Evolutionary conservation across 148 eudicot genomes (phyloP), one percentile per base, ranked within the genome.

Genomic region (Vaccinium darrowii): DNA sequence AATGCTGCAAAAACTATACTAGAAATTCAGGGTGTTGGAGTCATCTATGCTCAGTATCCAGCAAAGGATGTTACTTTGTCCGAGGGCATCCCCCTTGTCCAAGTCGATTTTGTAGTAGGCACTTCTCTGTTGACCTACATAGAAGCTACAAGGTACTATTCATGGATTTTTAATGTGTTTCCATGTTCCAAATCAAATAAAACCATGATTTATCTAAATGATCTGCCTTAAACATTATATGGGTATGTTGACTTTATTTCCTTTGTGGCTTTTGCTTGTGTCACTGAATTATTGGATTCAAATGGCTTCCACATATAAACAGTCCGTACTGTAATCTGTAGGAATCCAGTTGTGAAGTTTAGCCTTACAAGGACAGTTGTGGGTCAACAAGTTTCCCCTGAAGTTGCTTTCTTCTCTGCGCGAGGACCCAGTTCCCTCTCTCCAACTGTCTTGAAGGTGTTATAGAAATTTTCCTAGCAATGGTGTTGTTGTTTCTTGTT

Each of bases 381-480:
- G n/a, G 91, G 91, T 33, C 85, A 51, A 57, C 90, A 92, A 84
- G 82, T 62, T 60, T 88, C 92, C 6, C 92, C 92, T 12, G 84
- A 87, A 76, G 90, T 92, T 12, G 94, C 91, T 60, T 67, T 80
- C 51, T 92, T 92, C 85, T 90, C 92, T 13, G 75, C 94, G 52
- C 88, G 94, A 18, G 92, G 91, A 62, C 94, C 94, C 52, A 92
- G 87, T 83, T 87, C 89, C 13, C 87, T 89, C 65, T 88, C 90
- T 47, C 92, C 94, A n/a, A 72, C 87, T 7, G 89, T 92, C 67
- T 84, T 90, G 83, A 92, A 92, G 92, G 93, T 92, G 23, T 16
- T 25, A 5, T 56, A 53, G 10, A 7, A 30, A 56, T 60, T 33
- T 73, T 49, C 23, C 25, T 1, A 0, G 23, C 16, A 1, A n/a